These are phyloP conservation scores for Glycine latifolia DNA, from an alignment of 306 rosid species.

Conservation along the genomic window DNA sequence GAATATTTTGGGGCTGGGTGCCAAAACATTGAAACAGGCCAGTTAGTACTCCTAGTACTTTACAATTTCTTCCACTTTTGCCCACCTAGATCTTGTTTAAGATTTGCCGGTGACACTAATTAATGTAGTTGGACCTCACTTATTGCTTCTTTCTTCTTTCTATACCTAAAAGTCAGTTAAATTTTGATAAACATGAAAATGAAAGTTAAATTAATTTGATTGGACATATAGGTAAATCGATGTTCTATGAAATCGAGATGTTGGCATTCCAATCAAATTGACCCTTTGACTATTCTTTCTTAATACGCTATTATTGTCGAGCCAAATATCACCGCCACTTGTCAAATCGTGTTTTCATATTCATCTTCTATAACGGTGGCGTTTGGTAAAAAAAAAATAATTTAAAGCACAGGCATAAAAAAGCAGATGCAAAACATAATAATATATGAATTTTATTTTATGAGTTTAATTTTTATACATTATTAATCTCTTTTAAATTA, in stretches of 20 bases:
- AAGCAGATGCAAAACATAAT: too few relatives aligned
- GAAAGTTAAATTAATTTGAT: conserved; percentile 18
- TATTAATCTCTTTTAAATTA: too few relatives aligned
- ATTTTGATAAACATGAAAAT: conserved; percentile 6
- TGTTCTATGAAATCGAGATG: conserved; percentile 32
- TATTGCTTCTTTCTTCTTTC: conserved; percentile 24
- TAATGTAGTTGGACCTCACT: conserved; percentile 33
- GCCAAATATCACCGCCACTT: conserved; percentile 7
- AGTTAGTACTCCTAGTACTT: not conserved
- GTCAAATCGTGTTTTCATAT: not conserved
- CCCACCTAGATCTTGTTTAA: not conserved
- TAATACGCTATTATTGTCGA: not conserved
- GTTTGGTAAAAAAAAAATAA: too few relatives aligned
- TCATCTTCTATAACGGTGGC: not conserved
- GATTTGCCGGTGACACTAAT: conserved; percentile 41
- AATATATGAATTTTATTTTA: too few relatives aligned
- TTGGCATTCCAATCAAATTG: conserved; percentile 15
- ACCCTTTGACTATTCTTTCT: conserved; percentile 18
- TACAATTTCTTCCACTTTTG: not conserved
- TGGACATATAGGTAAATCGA: not conserved
- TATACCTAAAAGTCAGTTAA: conserved; percentile 30
- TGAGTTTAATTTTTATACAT: too few relatives aligned
- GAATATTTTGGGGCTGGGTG: conserved; percentile 4
- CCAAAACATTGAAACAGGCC: conserved; percentile 15
- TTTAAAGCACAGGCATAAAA: too few relatives aligned